These are phyloP conservation scores for Vaccinium macrocarpon DNA, from an alignment of 148 eudicot species.

Conservation along the genomic window DNA sequence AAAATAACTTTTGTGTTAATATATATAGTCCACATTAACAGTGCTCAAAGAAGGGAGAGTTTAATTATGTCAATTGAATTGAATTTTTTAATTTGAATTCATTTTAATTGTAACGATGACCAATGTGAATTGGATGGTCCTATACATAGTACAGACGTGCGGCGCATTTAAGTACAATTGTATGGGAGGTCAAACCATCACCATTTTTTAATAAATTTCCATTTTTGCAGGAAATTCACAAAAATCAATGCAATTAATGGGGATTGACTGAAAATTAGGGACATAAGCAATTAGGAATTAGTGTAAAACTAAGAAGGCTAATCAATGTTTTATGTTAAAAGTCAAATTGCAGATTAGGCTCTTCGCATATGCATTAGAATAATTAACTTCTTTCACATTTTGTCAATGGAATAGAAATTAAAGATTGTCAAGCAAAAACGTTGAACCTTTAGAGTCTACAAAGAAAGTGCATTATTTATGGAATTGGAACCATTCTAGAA, in stretches of 20 bases:
- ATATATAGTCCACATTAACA: no score
- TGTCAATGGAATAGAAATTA: background rate
- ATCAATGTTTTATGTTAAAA: background rate
- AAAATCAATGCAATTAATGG: background rate
- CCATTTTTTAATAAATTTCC: background rate
- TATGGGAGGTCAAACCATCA: background rate
- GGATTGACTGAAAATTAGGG: background rate
- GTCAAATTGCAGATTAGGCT: background rate
- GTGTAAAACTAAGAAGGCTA: background rate
- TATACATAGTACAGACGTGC: no score
- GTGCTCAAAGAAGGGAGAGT: background rate
- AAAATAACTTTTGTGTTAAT: no score
- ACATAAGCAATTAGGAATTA: background rate
- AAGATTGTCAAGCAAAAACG: background rate
- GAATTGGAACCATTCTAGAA: background rate
- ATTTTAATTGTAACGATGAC: background rate
- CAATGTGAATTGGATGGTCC: background rate
- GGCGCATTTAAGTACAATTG: background rate
- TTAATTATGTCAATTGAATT: background rate
- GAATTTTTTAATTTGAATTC: no score
- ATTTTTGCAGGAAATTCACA: background rate
- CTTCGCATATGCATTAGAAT: background rate
- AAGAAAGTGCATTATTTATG: background rate
- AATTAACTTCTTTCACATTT: background rate
- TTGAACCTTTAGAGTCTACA: background rate